These are phyloP conservation scores for Fusarium falciforme DNA, from an alignment of 2,329 filamentous ascomycete species.

Conservation along the genomic window DNA sequence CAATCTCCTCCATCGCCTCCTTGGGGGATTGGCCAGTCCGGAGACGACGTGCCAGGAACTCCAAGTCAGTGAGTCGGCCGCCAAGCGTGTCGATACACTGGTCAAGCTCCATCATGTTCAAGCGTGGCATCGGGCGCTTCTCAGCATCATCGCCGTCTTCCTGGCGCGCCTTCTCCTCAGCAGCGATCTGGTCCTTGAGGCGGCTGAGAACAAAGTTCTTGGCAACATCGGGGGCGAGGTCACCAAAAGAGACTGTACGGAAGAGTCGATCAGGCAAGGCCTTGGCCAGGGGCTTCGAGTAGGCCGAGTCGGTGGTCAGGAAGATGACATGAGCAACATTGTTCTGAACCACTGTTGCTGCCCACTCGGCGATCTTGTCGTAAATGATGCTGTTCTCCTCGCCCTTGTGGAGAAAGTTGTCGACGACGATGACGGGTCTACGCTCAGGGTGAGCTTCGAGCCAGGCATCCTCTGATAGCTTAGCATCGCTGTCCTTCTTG, in stretches of 20 bases:
- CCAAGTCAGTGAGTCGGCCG: slow-evolving; percentile 93
- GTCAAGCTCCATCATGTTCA: slow-evolving; percentile 78
- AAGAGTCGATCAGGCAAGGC: slow-evolving; percentile 93
- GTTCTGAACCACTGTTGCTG: slow-evolving; percentile 83
- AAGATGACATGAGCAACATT: slow-evolving; percentile 96
- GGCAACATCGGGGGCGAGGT: slow-evolving; percentile 86
- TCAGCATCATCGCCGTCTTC: slow-evolving; percentile 42
- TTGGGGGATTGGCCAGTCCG: slow-evolving; percentile 86
- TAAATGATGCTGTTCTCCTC: slow-evolving; percentile 74
- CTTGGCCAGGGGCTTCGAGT: slow-evolving; percentile 86
- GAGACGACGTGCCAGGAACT: slow-evolving; percentile 91
- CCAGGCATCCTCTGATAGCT: slow-evolving; percentile 84
- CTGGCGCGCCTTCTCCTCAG: slow-evolving; percentile 38
- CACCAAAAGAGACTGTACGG: slow-evolving; percentile 84
- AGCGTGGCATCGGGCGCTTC: slow-evolving; percentile 37
- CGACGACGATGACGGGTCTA: slow-evolving; percentile 86
- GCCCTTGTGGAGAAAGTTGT: slow-evolving; percentile 89
- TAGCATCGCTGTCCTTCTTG: slow-evolving; percentile 78
- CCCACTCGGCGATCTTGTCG: slow-evolving; percentile 89
- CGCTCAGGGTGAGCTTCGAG: slow-evolving; percentile 89
- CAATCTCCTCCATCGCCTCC: slow-evolving; percentile 86
- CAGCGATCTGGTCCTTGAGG: slow-evolving; percentile 63
- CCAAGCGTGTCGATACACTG: slow-evolving; percentile 84
- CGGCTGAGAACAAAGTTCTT: slow-evolving; percentile 92
- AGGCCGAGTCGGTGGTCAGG: slow-evolving; percentile 89